These are phyloP conservation scores for Sporothrix variecibatus DNA, from an alignment of 2,329 filamentous ascomycete species.

Conservation along the genomic window DNA sequence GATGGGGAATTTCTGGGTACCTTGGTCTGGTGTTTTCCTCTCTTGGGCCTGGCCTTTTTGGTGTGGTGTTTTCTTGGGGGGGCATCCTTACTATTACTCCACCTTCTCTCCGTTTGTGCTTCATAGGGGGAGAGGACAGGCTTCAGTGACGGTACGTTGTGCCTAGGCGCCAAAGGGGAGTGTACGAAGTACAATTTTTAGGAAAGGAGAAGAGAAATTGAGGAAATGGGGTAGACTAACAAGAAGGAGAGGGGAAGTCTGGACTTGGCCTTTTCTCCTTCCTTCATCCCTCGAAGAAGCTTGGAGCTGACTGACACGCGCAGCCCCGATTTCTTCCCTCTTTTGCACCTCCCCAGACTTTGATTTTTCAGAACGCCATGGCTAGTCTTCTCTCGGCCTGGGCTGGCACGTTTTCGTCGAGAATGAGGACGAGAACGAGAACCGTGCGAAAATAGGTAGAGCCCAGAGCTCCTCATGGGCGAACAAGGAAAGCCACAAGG, in stretches of 20 bases:
- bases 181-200: background rate
- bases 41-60: background rate
- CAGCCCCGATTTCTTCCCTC: slow-evolving; percentile 3
- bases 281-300: background rate
- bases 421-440: background rate
- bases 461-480: background rate
- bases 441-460: slow-evolving; percentile 1
- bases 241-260: background rate
- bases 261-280: background rate
- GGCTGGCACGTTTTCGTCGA: background rate
- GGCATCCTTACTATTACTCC: background rate
- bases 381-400: slow-evolving; percentile 13
- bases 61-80: background rate
- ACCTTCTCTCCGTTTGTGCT: background rate
- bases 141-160: background rate
- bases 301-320: slow-evolving; percentile 1
- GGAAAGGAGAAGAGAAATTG: background rate
- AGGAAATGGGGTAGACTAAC: slow-evolving; percentile 10
- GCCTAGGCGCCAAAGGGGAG: background rate
- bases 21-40: background rate
- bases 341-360: background rate
- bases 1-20: background rate
- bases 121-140: background rate
- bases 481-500: background rate
- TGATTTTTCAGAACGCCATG: background rate